Percentiles rank a stretch among this genome's conserved stretches.
Evolutionary conservation across 768 basidiomycete species (phyloP).

Genomic region (Pholiota conissans): DNA sequence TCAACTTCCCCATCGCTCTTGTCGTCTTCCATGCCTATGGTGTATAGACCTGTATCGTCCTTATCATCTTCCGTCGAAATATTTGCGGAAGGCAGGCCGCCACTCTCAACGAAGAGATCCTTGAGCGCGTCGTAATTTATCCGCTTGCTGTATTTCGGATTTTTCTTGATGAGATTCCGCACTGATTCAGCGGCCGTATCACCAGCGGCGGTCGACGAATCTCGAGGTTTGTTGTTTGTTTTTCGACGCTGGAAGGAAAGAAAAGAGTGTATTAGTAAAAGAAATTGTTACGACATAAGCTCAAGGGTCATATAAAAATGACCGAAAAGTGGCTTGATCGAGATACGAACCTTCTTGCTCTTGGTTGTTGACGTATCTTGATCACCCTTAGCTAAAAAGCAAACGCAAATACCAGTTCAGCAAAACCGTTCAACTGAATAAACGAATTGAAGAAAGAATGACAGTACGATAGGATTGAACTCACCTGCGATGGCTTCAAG

Average conservation of each 20-base stretch:
- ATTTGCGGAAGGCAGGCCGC: constrained; percentile 25
- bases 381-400: constrained; percentile 63
- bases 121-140: constrained; percentile 93
- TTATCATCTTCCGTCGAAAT: constrained; percentile 43
- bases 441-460: constrained; percentile 1
- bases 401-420: constrained; percentile 38
- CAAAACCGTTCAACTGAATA: constrained; percentile 28
- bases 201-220: constrained; percentile 69
- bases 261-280: constrained; percentile 9
- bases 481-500: constrained; percentile 83
- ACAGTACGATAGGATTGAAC: constrained; percentile 21
- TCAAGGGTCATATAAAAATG: constrained; percentile 6
- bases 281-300: constrained; percentile 1
- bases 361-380: constrained; percentile 49
- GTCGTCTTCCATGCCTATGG: constrained; percentile 42
- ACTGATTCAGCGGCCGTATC: constrained; percentile 77
- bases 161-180: constrained; percentile 78
- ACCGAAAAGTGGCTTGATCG: constrained; percentile 32
- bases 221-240: constrained; percentile 60
- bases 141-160: constrained; percentile 84
- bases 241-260: constrained; percentile 60
- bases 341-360: constrained; percentile 79
- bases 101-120: constrained; percentile 64
- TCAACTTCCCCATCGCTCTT: constrained; percentile 35
- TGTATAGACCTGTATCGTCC: constrained; percentile 41